Base-by-base conservation (phyloP, 1,284 basidiomycete species). In the Leucoagaricus sp. region DNA sequence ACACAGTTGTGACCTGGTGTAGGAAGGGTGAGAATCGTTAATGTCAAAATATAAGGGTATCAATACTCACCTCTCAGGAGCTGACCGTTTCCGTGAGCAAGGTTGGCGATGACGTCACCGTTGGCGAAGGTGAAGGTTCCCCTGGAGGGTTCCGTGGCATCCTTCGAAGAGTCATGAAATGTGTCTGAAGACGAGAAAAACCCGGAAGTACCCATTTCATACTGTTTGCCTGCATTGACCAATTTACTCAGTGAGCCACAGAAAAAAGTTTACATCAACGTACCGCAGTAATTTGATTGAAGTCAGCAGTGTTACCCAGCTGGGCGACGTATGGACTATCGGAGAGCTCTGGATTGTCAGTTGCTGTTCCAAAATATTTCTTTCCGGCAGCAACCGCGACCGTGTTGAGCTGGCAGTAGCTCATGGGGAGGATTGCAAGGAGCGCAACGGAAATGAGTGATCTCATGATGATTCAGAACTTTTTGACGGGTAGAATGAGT, bases 341-440 rank as follows among this genome's bases (percentile, higher is more conserved):
- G 2, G 65, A 73, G 31, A 84, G 68, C 64, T 83, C 81, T 3
- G 74, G 72, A 63, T 84, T 84, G 67, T 83, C 82, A 0, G 82
- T 84, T n/a, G 83, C 83, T 13, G 79, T 75, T 26, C 84, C 84
- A 54, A 85, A 82, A 71, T 86, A 85, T 29, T 73, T 64, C 68
- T 84, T 84, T 15, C 80, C 79, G 13, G 78, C 75, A 21, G 77
- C 69, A 59, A 72, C 74, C 2, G 82, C 81, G 19, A 75, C 70
- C 4, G 64, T 65, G 60, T 78, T 68, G 15, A 82, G 67, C 38
- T 55, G 53, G 15, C 53, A 55, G 21, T 55, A 49, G 53, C 34
- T 46, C 6, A 19, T n/a, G 15, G 53, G 46, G 7, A 49, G 46
- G 3, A 49, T 31, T 2, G 53, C 53, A 9, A 55, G 38, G 4